Percentiles rank a stretch among this genome's conserved stretches.
Evolutionary conservation across 1,284 basidiomycete genomes (phyloP).

Genomic region (Cutaneotrichosporon mucoides): DNA sequence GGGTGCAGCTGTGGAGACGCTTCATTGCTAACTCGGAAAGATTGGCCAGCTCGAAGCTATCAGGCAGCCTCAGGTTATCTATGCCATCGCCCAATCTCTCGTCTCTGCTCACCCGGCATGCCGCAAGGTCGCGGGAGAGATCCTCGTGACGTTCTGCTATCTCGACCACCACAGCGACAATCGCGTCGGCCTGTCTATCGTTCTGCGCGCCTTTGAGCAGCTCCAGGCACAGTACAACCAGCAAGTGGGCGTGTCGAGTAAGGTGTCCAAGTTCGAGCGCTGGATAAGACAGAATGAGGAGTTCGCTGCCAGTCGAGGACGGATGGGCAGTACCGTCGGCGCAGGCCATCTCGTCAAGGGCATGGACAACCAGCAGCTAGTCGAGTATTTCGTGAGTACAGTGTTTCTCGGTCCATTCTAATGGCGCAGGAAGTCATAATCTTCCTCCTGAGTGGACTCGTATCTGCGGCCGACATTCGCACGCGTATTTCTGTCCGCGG

Average conservation of each 20-base stretch:
- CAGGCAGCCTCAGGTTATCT: conserved; percentile 70
- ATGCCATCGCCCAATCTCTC: conserved; percentile 77
- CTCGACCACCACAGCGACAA: conserved; percentile 43
- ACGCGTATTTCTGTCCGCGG: conserved; percentile 48
- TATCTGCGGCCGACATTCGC: conserved; percentile 39
- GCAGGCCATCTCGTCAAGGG: conserved; percentile 79
- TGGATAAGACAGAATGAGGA: conserved; percentile 85
- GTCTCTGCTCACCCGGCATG: conserved; percentile 78
- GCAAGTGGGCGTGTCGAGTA: conserved; percentile 52
- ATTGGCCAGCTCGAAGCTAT: conserved; percentile 72
- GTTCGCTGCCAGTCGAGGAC: conserved; percentile 76
- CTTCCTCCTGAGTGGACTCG: conserved; percentile 28
- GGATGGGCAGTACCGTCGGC: conserved; percentile 92
- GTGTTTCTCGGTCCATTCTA: neutral
- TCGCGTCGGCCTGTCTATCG: conserved; percentile 51
- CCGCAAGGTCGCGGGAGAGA: conserved; percentile 74
- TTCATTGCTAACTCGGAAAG: conserved; percentile 47
- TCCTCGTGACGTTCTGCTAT: conserved; percentile 56
- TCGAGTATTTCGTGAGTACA: conserved; percentile 37
- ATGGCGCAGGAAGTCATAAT: conserved; percentile 31
- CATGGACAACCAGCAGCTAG: conserved; percentile 25
- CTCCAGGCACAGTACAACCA: conserved; percentile 39
- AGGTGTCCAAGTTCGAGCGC: conserved; percentile 68
- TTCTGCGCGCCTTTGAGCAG: conserved; percentile 52
- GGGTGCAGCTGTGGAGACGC: conserved; percentile 28